Base-by-base conservation (phyloP, 1,284 basidiomycete genomes). In the Bondarzewia mesenterica region DNA sequence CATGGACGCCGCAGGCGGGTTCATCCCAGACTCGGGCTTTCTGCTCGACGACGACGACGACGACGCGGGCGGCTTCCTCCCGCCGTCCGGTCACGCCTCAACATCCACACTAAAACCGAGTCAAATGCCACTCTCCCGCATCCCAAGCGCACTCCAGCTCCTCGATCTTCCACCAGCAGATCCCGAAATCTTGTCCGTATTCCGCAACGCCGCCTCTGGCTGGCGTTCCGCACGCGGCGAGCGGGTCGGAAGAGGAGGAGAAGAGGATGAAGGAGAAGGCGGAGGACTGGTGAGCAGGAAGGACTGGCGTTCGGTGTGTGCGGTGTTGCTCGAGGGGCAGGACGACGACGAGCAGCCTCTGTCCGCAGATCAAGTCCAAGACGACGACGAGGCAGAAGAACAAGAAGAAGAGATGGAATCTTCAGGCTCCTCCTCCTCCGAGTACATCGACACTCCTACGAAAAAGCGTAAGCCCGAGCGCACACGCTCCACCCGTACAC, bases 81-180 rank as follows among this genome's bases (percentile, higher is more conserved):
- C 38, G 32, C 38, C 12, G 16, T 18, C 38, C 21, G n/a, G 29
- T 10, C 38, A 18, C 38, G 14, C 14, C 16, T 15, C 26, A 7
- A 20, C 16, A 7, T 16, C 18, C 7, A 8, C 8, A 16, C 4
- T 18, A 16, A 42, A 27, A 25, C 7, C 41, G 41, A 50, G 42
- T 2, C 50, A 68, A 27, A 78, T 88, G 21, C 70, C 74, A 0
- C 57, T 89, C 18, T 70, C 74, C 10, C 62, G 69, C n/a, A 70
- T 89, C 38, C 79, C 85, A 3, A 54, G 61, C n/a, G 84, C 84
- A 14, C 72, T 89, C 1, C 72, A 74, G 53, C 54, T 68, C n/a
- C 69, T 89, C 20, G 77, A 81, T 53, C 67, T 89, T 4, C 73
- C 73, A 7, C 72, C 82, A 2, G 78, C 84, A 57, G 87, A 89